phyloP scores from a whole-genome alignment of 139 green algal genomes.

The Chlorella sp. region DNA sequence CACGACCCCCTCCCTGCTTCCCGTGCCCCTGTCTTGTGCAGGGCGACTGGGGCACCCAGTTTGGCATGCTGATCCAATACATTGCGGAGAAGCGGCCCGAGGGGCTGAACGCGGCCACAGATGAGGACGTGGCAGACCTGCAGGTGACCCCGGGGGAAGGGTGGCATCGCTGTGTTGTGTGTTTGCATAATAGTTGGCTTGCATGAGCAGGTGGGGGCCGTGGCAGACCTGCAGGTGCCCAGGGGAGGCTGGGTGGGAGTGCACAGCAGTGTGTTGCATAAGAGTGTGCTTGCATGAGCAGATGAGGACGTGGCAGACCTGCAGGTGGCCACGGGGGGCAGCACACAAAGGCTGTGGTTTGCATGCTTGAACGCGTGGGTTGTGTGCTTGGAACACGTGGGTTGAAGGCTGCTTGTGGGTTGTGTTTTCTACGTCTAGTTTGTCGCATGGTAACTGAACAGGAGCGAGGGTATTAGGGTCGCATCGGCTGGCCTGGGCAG shows the following conservation, averaged over 20 bases:
- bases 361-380: neutral
- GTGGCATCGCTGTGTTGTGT: too few species aligned
- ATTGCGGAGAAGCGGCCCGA: slow-evolving; percentile 73
- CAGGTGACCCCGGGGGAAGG: neutral
- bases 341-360: too few species aligned
- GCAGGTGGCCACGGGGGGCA: slow-evolving; percentile 9
- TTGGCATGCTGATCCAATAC: slow-evolving; percentile 98
- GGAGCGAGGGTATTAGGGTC: too few species aligned
- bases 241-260: too few species aligned
- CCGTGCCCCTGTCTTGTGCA: slow-evolving; percentile 11
- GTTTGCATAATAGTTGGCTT: too few species aligned
- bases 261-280: too few species aligned
- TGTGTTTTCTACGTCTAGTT: neutral
- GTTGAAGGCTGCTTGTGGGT: too few species aligned
- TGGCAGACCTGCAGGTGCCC: slow-evolving; percentile 15
- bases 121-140: slow-evolving; percentile 83
- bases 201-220: neutral
- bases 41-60: slow-evolving; percentile 99
- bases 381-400: too few species aligned
- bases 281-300: too few species aligned
- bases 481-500: too few species aligned
- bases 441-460: too few species aligned
- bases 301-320: slow-evolving; percentile 84
- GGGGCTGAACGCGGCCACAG: slow-evolving; percentile 63
- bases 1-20: neutral